A percentile compares a stretch with the other conserved stretches of the same genome.
Conservation (phyloP, 129 eudicot species). For the Sambucus nigra region DNA sequence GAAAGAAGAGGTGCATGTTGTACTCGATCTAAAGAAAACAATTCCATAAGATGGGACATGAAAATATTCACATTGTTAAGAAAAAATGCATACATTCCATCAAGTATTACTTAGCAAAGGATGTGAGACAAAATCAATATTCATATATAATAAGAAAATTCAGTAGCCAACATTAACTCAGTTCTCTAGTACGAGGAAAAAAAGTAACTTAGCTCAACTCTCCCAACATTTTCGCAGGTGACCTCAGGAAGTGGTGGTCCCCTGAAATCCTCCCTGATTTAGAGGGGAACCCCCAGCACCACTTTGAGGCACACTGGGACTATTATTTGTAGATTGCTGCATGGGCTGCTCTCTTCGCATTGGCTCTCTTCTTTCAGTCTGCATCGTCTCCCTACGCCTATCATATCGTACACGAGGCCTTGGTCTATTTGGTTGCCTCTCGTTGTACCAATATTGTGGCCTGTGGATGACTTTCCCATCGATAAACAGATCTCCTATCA, state of each 20-base stretch:
- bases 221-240: not conserved
- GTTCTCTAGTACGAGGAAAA: too few relatives aligned
- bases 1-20: not conserved
- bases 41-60: not conserved
- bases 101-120: not conserved
- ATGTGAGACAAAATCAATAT: too few relatives aligned
- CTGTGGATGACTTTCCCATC: slow-evolving; percentile 88
- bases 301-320: slow-evolving; percentile 16
- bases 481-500: slow-evolving; percentile 69
- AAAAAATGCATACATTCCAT: too few relatives aligned
- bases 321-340: slow-evolving; percentile 11
- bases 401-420: slow-evolving; percentile 77
- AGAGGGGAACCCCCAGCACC: slow-evolving; percentile 17
- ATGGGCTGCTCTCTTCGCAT: slow-evolving; percentile 15
- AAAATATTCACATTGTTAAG: not conserved
- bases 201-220: not conserved
- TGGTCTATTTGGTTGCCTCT: slow-evolving; percentile 55
- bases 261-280: slow-evolving; percentile 29
- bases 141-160: not conserved
- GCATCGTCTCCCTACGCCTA: slow-evolving; percentile 80
- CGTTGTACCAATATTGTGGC: slow-evolving; percentile 70
- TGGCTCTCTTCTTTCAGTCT: slow-evolving; percentile 53
- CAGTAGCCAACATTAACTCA: not conserved
- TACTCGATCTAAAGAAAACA: not conserved
- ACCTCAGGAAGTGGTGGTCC: slow-evolving; percentile 22